Conservation (phyloP, 2,329 filamentous ascomycete species). For the Sporothrix schenckii region DNA sequence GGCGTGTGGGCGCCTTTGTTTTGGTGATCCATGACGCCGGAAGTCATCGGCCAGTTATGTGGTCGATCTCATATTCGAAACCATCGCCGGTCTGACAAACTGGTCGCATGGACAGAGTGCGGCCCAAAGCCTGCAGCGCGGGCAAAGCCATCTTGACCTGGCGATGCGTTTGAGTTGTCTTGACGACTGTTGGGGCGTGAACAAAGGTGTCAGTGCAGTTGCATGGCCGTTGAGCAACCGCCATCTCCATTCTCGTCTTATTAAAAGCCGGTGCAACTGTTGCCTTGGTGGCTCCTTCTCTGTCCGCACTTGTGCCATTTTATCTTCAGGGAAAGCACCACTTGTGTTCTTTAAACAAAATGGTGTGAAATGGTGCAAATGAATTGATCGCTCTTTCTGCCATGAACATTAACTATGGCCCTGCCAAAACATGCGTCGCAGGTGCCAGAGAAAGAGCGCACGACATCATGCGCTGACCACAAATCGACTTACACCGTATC, state of each 20-base stretch:
- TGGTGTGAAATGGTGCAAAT: neutral
- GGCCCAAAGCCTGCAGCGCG: too few species aligned
- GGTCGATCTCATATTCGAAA: neutral
- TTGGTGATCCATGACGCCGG: slow-evolving; percentile 16
- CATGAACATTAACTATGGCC: neutral
- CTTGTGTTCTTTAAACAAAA: too few species aligned
- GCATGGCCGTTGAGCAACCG: slow-evolving; percentile 3
- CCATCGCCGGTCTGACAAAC: neutral
- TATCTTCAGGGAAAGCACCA: too few species aligned
- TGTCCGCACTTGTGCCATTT: neutral
- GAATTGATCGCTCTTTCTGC: neutral
- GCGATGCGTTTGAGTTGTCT: slow-evolving; percentile 17
- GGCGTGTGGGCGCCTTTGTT: slow-evolving; percentile 4
- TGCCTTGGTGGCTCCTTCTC: neutral
- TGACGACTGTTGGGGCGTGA: slow-evolving; percentile 27
- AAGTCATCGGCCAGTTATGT: neutral
- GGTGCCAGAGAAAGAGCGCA: neutral
- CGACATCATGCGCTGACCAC: neutral
- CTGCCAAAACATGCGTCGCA: neutral
- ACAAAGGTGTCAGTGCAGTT: neutral
- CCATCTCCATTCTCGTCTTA: neutral
- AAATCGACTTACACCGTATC: slow-evolving; percentile 26
- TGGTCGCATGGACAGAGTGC: neutral
- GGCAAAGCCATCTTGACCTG: neutral
- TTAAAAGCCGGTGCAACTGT: neutral